phyloP scores from a whole-genome alignment of 805 yeast species.

The Kregervanrija fluxuum region DNA sequence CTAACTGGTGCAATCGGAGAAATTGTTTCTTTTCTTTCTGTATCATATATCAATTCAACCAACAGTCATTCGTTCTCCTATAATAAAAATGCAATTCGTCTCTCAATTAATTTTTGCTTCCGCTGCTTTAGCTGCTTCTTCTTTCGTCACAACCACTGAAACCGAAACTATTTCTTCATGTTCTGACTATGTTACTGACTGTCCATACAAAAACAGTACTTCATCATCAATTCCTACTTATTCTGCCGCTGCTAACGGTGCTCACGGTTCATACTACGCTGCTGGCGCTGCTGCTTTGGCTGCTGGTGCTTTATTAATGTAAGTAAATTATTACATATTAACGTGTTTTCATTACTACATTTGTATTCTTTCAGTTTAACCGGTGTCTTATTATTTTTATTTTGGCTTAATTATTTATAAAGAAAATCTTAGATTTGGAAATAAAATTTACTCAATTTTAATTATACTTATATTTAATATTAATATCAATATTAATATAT shows the following conservation, averaged over 20 bases:
- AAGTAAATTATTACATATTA: conserved; percentile 6
- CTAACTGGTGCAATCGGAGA: neutral
- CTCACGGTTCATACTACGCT: conserved; percentile 18
- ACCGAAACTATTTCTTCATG: conserved; percentile 31
- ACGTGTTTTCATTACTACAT: neutral
- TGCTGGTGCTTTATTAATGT: conserved; percentile 25
- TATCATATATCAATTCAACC: neutral
- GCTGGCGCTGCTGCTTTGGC: conserved; percentile 26
- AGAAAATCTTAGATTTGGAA: too few species aligned
- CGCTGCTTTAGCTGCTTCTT: conserved; percentile 26
- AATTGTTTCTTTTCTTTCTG: neutral
- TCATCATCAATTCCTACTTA: conserved; percentile 13
- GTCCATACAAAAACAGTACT: neutral
- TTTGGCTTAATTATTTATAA: neutral
- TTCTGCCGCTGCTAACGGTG: conserved; percentile 4
- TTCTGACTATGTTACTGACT: conserved; percentile 27
- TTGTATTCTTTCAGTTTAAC: neutral
- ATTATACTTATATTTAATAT: too few species aligned
- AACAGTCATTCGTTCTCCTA: conserved; percentile 3
- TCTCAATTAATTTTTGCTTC: conserved; percentile 31
- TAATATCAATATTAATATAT: too few species aligned
- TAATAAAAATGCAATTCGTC: conserved; percentile 37
- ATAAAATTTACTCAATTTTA: too few species aligned
- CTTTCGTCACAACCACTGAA: conserved; percentile 21
- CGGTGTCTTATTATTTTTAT: neutral